Conservation (phyloP, 495 filamentous ascomycete species). For the Barbatosphaeria neglecta region DNA sequence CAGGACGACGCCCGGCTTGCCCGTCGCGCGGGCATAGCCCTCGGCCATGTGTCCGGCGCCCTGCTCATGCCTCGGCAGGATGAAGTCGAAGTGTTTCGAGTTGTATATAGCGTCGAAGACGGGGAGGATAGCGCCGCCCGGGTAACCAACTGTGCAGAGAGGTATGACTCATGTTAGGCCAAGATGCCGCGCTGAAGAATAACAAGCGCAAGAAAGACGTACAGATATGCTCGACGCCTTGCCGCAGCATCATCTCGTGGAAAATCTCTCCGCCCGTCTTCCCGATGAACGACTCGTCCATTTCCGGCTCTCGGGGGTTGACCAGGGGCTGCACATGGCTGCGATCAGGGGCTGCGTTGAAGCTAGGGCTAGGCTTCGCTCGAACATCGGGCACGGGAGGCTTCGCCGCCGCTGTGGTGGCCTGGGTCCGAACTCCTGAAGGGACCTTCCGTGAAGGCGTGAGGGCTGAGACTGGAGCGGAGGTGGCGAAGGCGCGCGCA, state of each 20-base stretch:
- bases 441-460: slow-evolving; percentile 15
- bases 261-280: slow-evolving; percentile 95
- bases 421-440: slow-evolving; percentile 22
- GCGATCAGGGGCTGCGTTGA: slow-evolving; percentile 43
- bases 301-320: slow-evolving; percentile 45
- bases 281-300: slow-evolving; percentile 89
- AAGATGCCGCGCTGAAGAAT: background rate
- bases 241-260: slow-evolving; percentile 97
- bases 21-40: slow-evolving; percentile 64
- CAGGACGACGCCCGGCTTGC: slow-evolving; percentile 65
- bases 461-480: slow-evolving; percentile 12
- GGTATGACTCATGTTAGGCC: slow-evolving; percentile 11
- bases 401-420: slow-evolving; percentile 20
- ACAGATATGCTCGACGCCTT: slow-evolving; percentile 86
- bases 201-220: slow-evolving; percentile 26
- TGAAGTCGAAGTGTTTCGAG: slow-evolving; percentile 65
- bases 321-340: slow-evolving; percentile 59
- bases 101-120: slow-evolving; percentile 78
- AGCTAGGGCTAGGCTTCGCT: slow-evolving; percentile 54
- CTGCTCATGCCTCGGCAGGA: slow-evolving; percentile 69
- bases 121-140: slow-evolving; percentile 71
- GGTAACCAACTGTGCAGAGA: slow-evolving; percentile 53
- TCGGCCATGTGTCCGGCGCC: slow-evolving; percentile 76
- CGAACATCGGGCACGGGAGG: slow-evolving; percentile 16
- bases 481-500: slow-evolving; percentile 12